phyloP scores from a whole-genome alignment of 2,329 filamentous ascomycete species.

The Orbilia javanica region DNA sequence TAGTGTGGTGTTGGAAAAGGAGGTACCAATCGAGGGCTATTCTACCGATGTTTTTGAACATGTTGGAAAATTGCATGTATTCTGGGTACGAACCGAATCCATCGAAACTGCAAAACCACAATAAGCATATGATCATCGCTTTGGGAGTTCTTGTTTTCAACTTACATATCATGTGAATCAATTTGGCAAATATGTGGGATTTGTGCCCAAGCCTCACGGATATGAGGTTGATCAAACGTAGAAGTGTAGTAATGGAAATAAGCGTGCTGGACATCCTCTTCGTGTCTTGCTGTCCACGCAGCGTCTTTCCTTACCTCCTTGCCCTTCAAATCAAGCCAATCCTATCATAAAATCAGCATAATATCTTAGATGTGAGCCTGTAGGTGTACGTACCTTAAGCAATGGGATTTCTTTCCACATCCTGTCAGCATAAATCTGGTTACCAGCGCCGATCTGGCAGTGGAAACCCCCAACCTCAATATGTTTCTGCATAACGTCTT shows the following conservation, averaged over 20 bases:
- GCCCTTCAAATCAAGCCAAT: conserved; percentile 93
- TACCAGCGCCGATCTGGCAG: conserved; percentile 88
- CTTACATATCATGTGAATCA: conserved; percentile 98
- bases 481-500: conserved; percentile 97
- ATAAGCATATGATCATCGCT: conserved; percentile 42
- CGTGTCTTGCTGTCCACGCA: conserved; percentile 91
- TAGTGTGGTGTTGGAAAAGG: conserved; percentile 98
- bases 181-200: conserved; percentile 94
- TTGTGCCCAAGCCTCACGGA: conserved; percentile 95
- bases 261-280: conserved; percentile 94
- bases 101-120: conserved; percentile 79
- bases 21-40: conserved; percentile 98
- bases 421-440: conserved; percentile 94
- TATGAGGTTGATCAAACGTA: conserved; percentile 95
- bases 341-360: conserved; percentile 65
- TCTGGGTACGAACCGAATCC: conserved; percentile 97
- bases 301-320: conserved; percentile 92
- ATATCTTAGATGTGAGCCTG: neutral
- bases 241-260: conserved; percentile 99
- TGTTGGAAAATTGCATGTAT: conserved; percentile 96
- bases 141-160: conserved; percentile 61
- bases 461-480: conserved; percentile 96
- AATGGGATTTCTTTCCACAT: conserved; percentile 96
- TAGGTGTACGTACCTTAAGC: conserved; percentile 71
- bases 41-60: conserved; percentile 98